These are phyloP conservation scores for Sesbania bispinosa DNA, from an alignment of 306 rosid genomes.

Conservation along the genomic window DNA sequence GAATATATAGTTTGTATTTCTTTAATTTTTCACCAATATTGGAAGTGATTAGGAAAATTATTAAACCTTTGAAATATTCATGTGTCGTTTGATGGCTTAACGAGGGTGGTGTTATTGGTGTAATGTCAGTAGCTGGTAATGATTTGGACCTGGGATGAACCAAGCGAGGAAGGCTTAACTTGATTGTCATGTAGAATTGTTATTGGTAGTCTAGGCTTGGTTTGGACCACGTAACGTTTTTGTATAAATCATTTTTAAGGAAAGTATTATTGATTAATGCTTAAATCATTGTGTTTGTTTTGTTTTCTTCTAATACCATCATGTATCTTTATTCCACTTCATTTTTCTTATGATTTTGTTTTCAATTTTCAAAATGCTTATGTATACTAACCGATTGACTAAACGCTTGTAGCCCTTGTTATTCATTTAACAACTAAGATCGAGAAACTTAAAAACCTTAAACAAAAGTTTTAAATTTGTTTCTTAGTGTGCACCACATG, in stretches of 20 bases:
- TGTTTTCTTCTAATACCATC: background rate
- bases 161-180: constrained; percentile 20
- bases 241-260: background rate
- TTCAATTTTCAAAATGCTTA: background rate
- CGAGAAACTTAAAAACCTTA: background rate
- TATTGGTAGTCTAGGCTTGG: background rate
- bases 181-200: background rate
- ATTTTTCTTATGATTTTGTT: background rate
- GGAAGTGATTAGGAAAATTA: background rate
- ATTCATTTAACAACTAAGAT: background rate
- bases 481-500: background rate
- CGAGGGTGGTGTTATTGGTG: background rate
- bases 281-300: background rate
- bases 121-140: background rate
- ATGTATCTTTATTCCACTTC: background rate
- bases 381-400: background rate
- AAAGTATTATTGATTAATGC: background rate
- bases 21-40: background rate
- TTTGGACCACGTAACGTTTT: background rate
- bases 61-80: background rate
- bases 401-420: too few species aligned
- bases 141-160: constrained; percentile 21
- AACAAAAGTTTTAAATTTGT: background rate
- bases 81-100: background rate
- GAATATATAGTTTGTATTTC: background rate